phyloP scores from a whole-genome alignment of 441 rosid species.

The Pelargonium cotyledonis region DNA sequence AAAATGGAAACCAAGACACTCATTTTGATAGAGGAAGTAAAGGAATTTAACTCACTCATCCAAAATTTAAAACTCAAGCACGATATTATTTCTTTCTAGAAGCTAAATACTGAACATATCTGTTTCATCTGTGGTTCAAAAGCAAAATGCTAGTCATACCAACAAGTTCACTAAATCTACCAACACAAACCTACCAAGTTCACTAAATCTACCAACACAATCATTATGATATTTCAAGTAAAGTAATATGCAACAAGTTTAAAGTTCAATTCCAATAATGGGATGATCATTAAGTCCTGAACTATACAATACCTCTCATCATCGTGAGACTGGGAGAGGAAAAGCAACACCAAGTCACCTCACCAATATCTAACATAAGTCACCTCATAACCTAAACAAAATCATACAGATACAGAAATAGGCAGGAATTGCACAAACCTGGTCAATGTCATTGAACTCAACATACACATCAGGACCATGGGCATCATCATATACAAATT shows the following conservation, averaged over 20 bases:
- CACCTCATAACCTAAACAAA: background rate
- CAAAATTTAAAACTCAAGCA: too few relatives aligned
- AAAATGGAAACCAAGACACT: too few relatives aligned
- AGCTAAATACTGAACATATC: too few relatives aligned
- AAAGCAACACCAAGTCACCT: background rate
- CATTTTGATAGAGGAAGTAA: too few relatives aligned
- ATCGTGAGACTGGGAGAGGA: background rate
- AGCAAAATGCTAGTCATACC: too few relatives aligned
- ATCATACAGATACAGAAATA: background rate
- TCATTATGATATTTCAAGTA: too few relatives aligned
- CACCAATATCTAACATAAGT: background rate
- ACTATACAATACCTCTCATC: background rate
- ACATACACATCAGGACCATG: slow-evolving; percentile 39
- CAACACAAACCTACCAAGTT: too few relatives aligned
- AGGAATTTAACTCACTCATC: too few relatives aligned
- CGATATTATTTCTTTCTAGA: too few relatives aligned
- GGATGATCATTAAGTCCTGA: background rate
- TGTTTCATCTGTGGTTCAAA: too few relatives aligned
- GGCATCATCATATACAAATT: slow-evolving; percentile 30
- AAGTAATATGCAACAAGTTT: background rate
- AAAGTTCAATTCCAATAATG: background rate
- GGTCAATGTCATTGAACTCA: slow-evolving; percentile 49
- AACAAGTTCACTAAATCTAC: too few relatives aligned
- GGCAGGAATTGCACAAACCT: slow-evolving; percentile 39
- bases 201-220: too few relatives aligned